Conservation (phyloP, 768 basidiomycete species). For the Russula foetens region DNA sequence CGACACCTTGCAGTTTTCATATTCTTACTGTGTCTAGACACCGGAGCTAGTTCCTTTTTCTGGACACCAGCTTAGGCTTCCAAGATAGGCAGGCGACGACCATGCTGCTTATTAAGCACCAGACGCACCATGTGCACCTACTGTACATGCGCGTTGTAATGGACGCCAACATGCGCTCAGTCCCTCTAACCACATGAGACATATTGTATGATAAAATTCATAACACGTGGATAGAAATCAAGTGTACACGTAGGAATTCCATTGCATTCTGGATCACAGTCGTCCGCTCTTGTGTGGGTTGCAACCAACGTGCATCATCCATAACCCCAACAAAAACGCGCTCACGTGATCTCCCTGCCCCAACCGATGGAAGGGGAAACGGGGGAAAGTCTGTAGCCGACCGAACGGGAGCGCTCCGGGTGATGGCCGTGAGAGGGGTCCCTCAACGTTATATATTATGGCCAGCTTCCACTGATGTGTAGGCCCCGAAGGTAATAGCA, state of each 20-base stretch:
- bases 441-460: neutral
- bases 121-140: neutral
- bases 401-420: neutral
- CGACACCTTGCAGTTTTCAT: neutral
- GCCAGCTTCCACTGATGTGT: neutral
- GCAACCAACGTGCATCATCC: too few species aligned
- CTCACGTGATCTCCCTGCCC: slow-evolving; percentile 16
- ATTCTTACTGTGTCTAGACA: too few species aligned
- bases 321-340: slow-evolving; percentile 19
- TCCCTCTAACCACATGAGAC: neutral
- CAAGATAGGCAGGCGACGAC: neutral
- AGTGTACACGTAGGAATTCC: neutral
- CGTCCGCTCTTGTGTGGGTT: too few species aligned
- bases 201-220: neutral
- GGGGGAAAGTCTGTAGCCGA: neutral
- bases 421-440: neutral
- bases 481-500: neutral
- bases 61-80: too few species aligned
- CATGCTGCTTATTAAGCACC: neutral
- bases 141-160: neutral
- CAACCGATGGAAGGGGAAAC: slow-evolving; percentile 6
- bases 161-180: neutral
- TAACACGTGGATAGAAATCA: neutral
- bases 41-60: too few species aligned
- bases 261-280: neutral